Evolutionary conservation across 345 rosid species (phyloP).

Genomic region (Corymbia maculata): DNA sequence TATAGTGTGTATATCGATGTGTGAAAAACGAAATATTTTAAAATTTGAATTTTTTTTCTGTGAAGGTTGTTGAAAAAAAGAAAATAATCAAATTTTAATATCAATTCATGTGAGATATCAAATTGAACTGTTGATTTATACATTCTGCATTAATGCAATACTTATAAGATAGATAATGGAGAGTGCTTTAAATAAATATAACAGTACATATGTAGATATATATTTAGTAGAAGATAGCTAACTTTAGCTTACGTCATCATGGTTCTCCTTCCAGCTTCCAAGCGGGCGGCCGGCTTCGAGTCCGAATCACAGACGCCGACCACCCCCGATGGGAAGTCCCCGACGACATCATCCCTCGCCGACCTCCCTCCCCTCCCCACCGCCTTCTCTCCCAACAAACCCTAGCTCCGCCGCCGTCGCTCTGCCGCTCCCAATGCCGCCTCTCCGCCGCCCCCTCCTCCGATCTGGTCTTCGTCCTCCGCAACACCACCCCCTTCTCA

Average conservation of each 20-base stretch:
- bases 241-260: background rate
- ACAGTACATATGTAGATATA: background rate
- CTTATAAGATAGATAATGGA: background rate
- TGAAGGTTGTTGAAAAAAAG: background rate
- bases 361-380: background rate
- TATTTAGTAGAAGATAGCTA: background rate
- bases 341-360: conserved; percentile 31
- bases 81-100: background rate
- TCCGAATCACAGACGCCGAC: conserved; percentile 36
- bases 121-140: background rate
- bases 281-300: conserved; percentile 41
- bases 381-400: background rate
- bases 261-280: conserved; percentile 22
- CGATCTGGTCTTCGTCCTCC: conserved; percentile 48
- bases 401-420: background rate
- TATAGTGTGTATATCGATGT: too few relatives aligned
- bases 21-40: too few relatives aligned
- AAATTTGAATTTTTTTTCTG: background rate
- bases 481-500: conserved; percentile 48
- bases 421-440: background rate
- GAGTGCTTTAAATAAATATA: background rate
- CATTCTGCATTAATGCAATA: background rate
- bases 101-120: background rate
- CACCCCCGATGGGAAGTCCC: conserved; percentile 58
- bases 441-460: conserved; percentile 12